Base-by-base conservation (phyloP, 352 stramenopile species). In the Nothophytophthora sp. region DNA sequence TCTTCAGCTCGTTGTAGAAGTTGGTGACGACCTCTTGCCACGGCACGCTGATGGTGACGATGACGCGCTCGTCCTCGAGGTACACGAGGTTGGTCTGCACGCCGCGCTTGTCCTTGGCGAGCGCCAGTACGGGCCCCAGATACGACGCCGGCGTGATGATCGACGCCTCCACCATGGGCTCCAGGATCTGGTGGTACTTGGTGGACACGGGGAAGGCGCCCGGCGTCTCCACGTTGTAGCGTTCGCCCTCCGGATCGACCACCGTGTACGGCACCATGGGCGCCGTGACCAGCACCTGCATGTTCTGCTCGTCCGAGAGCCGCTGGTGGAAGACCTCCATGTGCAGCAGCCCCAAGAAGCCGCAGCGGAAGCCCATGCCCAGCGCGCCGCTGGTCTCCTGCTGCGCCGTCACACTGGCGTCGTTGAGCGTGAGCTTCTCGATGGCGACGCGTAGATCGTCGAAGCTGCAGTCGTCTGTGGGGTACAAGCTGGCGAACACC, bases 21-120 rank as follows among this genome's bases (percentile, higher is more conserved):
- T 99, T 98, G 20, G 86, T 99, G 41, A 99, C 98, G 11, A 99
- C 96, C 77, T 99, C 97, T 42, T 98, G 93, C 97, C 96, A 99
- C 27, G 98, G 97, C 30, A 99, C 86, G 38, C 85, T 60, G 41
- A 98, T 97, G 18, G 89, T 95, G 29, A 99, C 87, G 39, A 99
- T 71, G 60, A 98, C 92, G 7, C 81, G 93, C 13, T 83, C 84
- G 57, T 98, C 95, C 52, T 99, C 97, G 6, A 99, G 65, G 65
- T 97, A 97, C 43, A 91, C 82, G 44, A 97, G 86, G 57, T 98
- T 97, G 12, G 95, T 97, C 44, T 97, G 81, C n/a, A 90, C 60
- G 29, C 86, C 86, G 22, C 86, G 81, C 51, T 91, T 90, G 33
- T 94, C 83, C 63, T 98, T 98, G 12, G 96, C 85, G 18, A 99